Evolutionary conservation across 163 green algal species (phyloP).

Genomic region (Coccomyxa subellipsoidea): DNA sequence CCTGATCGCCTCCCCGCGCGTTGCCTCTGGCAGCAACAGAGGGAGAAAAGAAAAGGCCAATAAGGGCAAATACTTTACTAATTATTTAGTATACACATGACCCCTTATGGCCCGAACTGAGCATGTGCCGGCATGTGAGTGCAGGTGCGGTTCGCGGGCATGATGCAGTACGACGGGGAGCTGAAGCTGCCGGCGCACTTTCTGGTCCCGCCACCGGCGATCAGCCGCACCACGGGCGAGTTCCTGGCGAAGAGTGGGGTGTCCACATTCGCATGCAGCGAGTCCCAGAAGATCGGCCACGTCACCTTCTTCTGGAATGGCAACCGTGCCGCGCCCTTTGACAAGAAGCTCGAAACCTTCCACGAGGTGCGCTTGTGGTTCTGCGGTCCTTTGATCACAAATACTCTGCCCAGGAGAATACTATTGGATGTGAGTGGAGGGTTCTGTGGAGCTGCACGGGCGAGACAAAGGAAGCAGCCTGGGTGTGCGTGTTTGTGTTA

Average conservation of each 20-base stretch:
- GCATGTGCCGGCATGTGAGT: background rate
- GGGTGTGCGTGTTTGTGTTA: too few relatives aligned
- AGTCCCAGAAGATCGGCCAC: constrained; percentile 93
- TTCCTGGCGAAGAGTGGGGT: constrained; percentile 77
- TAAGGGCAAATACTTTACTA: too few relatives aligned
- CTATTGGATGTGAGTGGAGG: too few relatives aligned
- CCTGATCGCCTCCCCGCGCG: too few relatives aligned
- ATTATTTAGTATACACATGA: too few relatives aligned
- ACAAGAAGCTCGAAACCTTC: constrained; percentile 87
- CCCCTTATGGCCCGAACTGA: too few relatives aligned
- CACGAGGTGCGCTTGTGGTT: constrained; percentile 59
- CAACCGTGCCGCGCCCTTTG: constrained; percentile 90
- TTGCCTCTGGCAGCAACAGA: too few relatives aligned
- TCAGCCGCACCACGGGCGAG: constrained; percentile 61
- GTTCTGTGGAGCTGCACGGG: background rate
- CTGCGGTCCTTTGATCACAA: background rate
- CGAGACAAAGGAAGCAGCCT: too few relatives aligned
- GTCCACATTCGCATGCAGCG: constrained; percentile 82
- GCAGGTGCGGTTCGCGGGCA: constrained; percentile 66
- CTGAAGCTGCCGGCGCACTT: constrained; percentile 87
- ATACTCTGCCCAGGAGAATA: too few relatives aligned
- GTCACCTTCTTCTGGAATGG: constrained; percentile 98
- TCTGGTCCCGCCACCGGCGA: constrained; percentile 89
- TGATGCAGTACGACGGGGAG: constrained; percentile 98
- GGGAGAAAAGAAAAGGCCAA: too few relatives aligned